Base-by-base conservation (phyloP, 2,329 filamentous ascomycete genomes). In the Pseudovirgaria hyperparasitica region DNA sequence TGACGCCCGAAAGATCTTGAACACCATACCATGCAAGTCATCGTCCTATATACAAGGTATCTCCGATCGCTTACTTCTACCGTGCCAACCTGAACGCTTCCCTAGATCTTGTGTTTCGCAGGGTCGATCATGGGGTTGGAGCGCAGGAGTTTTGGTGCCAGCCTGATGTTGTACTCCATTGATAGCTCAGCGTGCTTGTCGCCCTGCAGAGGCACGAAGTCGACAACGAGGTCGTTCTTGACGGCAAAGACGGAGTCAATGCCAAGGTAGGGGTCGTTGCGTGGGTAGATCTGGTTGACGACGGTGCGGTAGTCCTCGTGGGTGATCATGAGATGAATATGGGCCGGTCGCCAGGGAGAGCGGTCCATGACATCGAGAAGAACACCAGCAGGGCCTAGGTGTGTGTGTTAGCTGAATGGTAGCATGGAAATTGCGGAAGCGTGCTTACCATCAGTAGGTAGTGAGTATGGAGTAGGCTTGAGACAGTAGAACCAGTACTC, bases 401-500 rank as follows among this genome's bases (percentile, higher is more conserved):
- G 10, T 27, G 12, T 16, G 9, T 16, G 14, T 23, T 19, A 19
- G 23, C 16, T n/a, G 16, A 19, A 21, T 3, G 5, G 5, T 13
- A 12, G 21, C 27, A 17, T n/a, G 11, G 12, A 10, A 19, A 9
- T n/a, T 4, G 5, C 5, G 11, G 7, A 4, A 17, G 16, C 28
- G 28, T 22, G 36, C 43, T 33, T 38, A 48, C 60, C 76, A 41
- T 79, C 71, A 26, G 66, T 73, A 23, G 76, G 75, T 35, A 82
- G 62, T 20, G 74, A 75, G 57, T 82, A 82, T 5, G 74, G 72
- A 0, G 77, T 82, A 1, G 78, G 78, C 55, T 78, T 66, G 46
- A 76, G 70, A 64, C 76, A 82, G 67, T 82, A 82, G 55, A 80
- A 76, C 57, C 63, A 67, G 57, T 76, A 80, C 50, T 74, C 66